These are phyloP conservation scores for Atalantia buxifolia DNA, from an alignment of 345 rosid genomes.

Conservation along the genomic window DNA sequence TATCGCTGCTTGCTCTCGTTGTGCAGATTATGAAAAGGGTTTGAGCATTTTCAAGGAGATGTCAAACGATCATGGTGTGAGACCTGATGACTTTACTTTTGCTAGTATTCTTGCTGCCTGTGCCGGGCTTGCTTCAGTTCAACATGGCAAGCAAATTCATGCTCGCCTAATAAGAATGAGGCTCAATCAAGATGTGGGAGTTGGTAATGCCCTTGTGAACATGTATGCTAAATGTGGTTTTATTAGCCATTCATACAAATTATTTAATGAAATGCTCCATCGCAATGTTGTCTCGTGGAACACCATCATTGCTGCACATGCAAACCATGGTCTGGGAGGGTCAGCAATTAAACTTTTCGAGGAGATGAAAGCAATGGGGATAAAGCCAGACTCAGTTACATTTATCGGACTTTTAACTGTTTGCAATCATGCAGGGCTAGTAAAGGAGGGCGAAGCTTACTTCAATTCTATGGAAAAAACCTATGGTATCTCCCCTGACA, in stretches of 20 bases:
- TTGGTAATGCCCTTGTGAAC: constrained; percentile 52
- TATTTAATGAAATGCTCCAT: constrained; percentile 38
- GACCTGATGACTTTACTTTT: constrained; percentile 51
- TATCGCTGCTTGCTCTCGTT: constrained; percentile 42
- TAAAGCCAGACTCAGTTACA: constrained; percentile 54
- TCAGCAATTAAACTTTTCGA: constrained; percentile 45
- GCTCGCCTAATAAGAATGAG: constrained; percentile 38
- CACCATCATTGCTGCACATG: constrained; percentile 55
- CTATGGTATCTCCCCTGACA: constrained; percentile 42
- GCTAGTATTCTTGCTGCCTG: constrained; percentile 46
- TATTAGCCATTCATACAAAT: constrained; percentile 29
- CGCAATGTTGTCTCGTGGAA: constrained; percentile 61
- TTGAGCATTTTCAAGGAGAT: constrained; percentile 39
- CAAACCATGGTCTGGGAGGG: constrained; percentile 52
- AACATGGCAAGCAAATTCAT: constrained; percentile 56
- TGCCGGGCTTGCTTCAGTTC: constrained; percentile 47
- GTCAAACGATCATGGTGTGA: constrained; percentile 18
- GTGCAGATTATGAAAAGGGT: constrained; percentile 40
- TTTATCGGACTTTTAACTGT: constrained; percentile 54
- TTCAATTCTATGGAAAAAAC: constrained; percentile 46
- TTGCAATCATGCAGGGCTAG: constrained; percentile 62
- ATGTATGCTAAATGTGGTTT: constrained; percentile 75
- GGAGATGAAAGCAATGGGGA: constrained; percentile 36
- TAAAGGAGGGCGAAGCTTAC: constrained; percentile 43
- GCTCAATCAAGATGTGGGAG: constrained; percentile 41